Percentiles rank a stretch among this genome's conserved stretches.
These are phyloP conservation scores for Syzygium malaccense DNA, from an alignment of 441 rosid species.

Conservation along the genomic window DNA sequence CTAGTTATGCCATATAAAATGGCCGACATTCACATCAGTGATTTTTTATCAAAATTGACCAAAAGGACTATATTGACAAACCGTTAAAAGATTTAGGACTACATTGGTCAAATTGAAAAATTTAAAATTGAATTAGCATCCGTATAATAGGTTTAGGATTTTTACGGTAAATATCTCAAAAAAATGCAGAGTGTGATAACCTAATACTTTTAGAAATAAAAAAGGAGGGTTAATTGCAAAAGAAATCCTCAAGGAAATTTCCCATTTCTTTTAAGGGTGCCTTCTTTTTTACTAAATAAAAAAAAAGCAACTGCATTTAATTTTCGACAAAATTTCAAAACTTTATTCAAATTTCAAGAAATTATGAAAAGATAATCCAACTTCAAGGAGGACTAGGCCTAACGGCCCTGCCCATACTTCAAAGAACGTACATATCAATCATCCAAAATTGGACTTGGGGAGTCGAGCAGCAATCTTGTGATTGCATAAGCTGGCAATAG, in stretches of 20 bases:
- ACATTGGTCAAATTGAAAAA: not conserved
- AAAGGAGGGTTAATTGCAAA: not conserved
- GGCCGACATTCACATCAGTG: rapidly evolving
- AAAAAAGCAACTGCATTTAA: not conserved
- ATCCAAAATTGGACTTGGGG: not conserved
- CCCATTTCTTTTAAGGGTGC: not conserved
- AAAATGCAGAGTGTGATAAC: not conserved
- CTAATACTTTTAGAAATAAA: not conserved
- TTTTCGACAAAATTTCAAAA: not conserved
- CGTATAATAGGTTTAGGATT: not conserved
- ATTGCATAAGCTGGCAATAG: not conserved
- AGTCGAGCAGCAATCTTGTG: not conserved
- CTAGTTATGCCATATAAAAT: rapidly evolving
- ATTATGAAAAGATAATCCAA: not conserved
- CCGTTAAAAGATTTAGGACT: not conserved
- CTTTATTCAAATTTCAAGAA: not conserved
- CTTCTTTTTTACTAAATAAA: not conserved
- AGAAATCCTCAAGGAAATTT: not conserved
- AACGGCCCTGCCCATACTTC: not conserved
- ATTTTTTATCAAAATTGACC: not conserved
- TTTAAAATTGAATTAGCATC: not conserved
- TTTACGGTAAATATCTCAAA: not conserved
- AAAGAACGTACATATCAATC: not conserved
- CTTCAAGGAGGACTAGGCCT: not conserved
- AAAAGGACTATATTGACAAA: not conserved